Evolutionary conservation across 1,139 yeast genomes (phyloP), one percentile per base, ranked within the genome.

Genomic region (Hansenula sp.): DNA sequence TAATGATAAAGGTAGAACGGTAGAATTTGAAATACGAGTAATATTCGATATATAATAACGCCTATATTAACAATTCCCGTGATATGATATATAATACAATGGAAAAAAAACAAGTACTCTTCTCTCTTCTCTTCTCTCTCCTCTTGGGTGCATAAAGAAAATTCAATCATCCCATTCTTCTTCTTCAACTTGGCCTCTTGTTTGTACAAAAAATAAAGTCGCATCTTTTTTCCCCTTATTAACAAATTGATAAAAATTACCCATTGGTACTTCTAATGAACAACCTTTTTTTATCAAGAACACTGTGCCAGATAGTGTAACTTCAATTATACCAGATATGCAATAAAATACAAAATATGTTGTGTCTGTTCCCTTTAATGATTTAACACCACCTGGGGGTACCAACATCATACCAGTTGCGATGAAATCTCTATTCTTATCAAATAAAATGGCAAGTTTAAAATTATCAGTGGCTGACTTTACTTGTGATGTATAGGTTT

Each of bases 401-500:
- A 90, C 66, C 44, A 78, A 79, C 47, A 90, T 69, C 51, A 88
- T 70, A 1, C 96, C 97, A 29, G 88, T 80, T 0, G 95, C 96
- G 43, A 84, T 76, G 49, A 75, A 76, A 36, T 81, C 84, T 41
- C 76, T 72, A 53, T 84, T 81, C 45, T 77, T 76, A 53, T 83
- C 84, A 53, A 86, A 89, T 41, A 88, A 67, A 11, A 84, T 76
- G 0, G 87, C 85, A 17, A 88, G 69, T 43, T 76, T 70, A 59
- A 79, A 86, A 45, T 77, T 72, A 44, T 84, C 88, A 32, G 74
- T 70, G 1, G 68, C 70, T 11, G 72, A 70, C 9, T 65, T 63
- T n/a, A 73, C 66, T 1, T 66, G 53, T 3, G 72, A 65, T 18
- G 70, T 67, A 41, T 71, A 69, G 44, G 74, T 76, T n/a, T 77